Evolutionary conservation across 208 protist species (phyloP).

Genomic region (Leishmania gerbilli): DNA sequence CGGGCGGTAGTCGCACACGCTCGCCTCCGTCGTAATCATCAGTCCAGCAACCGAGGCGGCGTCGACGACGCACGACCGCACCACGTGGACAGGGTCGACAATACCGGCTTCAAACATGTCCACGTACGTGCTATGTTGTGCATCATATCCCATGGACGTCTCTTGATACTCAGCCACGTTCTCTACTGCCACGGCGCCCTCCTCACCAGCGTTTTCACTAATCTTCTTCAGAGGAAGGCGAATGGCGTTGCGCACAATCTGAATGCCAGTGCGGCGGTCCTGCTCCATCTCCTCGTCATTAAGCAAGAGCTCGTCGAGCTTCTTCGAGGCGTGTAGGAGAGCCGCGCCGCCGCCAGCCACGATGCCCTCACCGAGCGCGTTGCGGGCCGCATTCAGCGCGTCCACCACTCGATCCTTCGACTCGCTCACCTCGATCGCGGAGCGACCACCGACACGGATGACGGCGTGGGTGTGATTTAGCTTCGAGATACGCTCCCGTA

Average conservation of each 20-base stretch:
- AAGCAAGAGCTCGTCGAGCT: constrained; percentile 92
- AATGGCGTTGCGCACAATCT: constrained; percentile 88
- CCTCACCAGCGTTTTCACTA: constrained; percentile 97
- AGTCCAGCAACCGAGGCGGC: constrained; percentile 97
- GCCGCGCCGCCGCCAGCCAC: constrained; percentile 98
- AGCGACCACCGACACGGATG: constrained; percentile 97
- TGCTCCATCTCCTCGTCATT: constrained; percentile 82
- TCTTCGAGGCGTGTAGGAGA: constrained; percentile 95
- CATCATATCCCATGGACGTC: constrained; percentile 95
- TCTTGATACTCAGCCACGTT: constrained; percentile 95
- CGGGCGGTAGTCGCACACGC: constrained; percentile 89
- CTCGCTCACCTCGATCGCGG: constrained; percentile 98
- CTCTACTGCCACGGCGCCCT: constrained; percentile 98
- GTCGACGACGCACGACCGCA: constrained; percentile 97
- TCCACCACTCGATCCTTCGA: constrained; percentile 99
- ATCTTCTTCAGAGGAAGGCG: constrained; percentile 95
- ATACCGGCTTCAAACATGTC: constrained; percentile 99
- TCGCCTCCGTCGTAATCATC: constrained; percentile 99
- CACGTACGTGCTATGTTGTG: constrained; percentile 94
- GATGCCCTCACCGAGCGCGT: constrained; percentile 99
- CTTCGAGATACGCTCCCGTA: constrained; percentile 95
- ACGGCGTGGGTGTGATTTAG: constrained; percentile 92
- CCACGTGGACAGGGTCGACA: constrained; percentile 99
- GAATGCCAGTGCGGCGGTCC: constrained; percentile 80
- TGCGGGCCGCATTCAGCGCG: constrained; percentile 98